Conservation (phyloP, 2,329 filamentous ascomycete species). For the Diaporthe citri region DNA sequence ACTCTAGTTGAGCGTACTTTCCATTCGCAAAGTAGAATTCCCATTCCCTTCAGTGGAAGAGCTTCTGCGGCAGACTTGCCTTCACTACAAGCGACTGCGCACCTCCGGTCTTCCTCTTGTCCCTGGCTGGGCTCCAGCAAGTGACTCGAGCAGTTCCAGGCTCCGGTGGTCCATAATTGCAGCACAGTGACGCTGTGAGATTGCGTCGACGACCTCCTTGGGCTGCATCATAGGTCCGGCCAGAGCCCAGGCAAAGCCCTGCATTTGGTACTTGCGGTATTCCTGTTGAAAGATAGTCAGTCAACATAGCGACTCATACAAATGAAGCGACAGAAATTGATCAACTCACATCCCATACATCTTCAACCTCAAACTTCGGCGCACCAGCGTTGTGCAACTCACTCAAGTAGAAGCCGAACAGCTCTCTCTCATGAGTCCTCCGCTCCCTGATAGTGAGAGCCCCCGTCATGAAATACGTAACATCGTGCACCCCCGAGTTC, state of each 20-base stretch:
- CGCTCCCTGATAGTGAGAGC: conserved; percentile 55
- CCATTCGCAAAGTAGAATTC: not conserved
- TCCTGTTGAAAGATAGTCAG: conserved; percentile 40
- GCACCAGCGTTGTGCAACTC: conserved; percentile 50
- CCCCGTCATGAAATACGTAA: conserved; percentile 56
- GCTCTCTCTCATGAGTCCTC: conserved; percentile 54
- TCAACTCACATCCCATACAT: conserved; percentile 42
- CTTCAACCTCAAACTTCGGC: conserved; percentile 47
- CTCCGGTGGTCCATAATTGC: conserved; percentile 52
- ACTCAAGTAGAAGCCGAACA: conserved; percentile 53
- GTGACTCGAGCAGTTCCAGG: conserved; percentile 48
- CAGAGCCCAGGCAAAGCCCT: conserved; percentile 52
- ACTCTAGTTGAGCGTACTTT: not conserved
- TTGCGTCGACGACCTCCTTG: conserved; percentile 49
- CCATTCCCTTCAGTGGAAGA: too few relatives aligned
- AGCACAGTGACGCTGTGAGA: conserved; percentile 49
- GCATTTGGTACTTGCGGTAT: conserved; percentile 50
- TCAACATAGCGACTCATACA: not conserved
- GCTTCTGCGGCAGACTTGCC: not conserved
- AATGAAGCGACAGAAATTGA: too few relatives aligned
- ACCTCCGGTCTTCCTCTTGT: not conserved
- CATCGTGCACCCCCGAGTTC: conserved; percentile 57
- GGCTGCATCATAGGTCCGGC: conserved; percentile 52
- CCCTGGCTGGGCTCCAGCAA: not conserved
- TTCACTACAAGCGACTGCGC: conserved; percentile 19